Percentiles rank a stretch among this genome's conserved stretches.
Conservation (phyloP, 371 early-diverging fungal genomes). For the Fennellomyces sp. region DNA sequence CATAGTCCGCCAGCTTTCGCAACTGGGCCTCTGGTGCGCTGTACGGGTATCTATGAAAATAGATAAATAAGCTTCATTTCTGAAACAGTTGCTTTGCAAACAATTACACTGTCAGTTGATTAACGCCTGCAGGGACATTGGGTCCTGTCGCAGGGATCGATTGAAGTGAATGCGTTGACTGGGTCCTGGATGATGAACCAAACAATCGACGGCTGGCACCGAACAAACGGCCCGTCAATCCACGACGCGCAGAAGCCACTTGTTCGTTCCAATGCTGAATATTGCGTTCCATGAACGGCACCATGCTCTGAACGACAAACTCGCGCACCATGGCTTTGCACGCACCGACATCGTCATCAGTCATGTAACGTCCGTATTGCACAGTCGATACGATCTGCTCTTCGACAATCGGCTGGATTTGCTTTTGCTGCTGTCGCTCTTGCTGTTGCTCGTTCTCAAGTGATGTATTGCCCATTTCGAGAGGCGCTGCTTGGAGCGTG, state of each 20-base stretch:
- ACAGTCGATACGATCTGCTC: slow-evolving; percentile 9
- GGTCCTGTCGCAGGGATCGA: slow-evolving; percentile 36
- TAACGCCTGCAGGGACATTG: slow-evolving; percentile 39
- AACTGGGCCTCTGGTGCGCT: slow-evolving; percentile 88
- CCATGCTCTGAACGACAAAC: slow-evolving; percentile 73
- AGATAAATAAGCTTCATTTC: not conserved
- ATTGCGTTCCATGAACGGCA: slow-evolving; percentile 91
- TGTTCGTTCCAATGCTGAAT: slow-evolving; percentile 92
- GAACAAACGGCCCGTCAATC: slow-evolving; percentile 89
- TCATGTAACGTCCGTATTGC: slow-evolving; percentile 61
- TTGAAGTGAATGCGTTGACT: slow-evolving; percentile 41
- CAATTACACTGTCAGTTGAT: slow-evolving; percentile 37
- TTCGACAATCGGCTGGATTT: not conserved
- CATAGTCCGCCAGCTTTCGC: slow-evolving; percentile 92
- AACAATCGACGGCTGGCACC: slow-evolving; percentile 84
- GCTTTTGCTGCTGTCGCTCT: not conserved
- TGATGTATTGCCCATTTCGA: slow-evolving; percentile 13
- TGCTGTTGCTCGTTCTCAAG: slow-evolving; percentile 7
- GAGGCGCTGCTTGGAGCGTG: slow-evolving; percentile 9
- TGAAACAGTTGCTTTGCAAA: not conserved
- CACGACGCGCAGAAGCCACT: slow-evolving; percentile 85
- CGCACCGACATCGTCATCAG: slow-evolving; percentile 53
- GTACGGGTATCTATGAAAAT: slow-evolving; percentile 62
- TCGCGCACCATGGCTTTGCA: slow-evolving; percentile 61
- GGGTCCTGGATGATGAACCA: slow-evolving; percentile 51